Base-by-base conservation (phyloP, 192 early-diverging fungal genomes). In the Umbelopsis sp. region DNA sequence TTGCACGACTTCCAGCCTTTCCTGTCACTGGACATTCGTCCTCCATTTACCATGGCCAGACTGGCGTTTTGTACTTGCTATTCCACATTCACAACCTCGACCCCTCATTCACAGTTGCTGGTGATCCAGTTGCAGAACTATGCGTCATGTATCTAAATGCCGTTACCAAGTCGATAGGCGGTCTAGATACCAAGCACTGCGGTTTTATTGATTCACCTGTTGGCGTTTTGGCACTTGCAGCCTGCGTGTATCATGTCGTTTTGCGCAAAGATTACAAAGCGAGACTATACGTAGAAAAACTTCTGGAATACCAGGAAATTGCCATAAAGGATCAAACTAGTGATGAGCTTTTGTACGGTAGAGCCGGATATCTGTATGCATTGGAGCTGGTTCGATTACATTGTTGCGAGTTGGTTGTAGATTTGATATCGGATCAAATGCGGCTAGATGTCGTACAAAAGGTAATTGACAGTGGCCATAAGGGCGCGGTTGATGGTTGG, bases 1-100 rank as follows among this genome's bases (percentile, higher is more conserved):
- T 61, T 15, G 55, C 55, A 16, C 55, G 55, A 27, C 55, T 61
- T 37, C 55, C 55, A 5, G 55, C 55, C 11, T 61, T 61, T 35
- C 55, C 55, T 18, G 30, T 61, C 18, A 30, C 16, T 61, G 55
- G 55, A 8, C 55, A 61, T 61, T 18, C 55, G 0, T 61, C 55
- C 30, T 61, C 55, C 30, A 35, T 61, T 61, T 61, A 61, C 55
- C 55, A 61, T 13, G 55, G 55, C 2, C 55, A 61, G 6, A 25
- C 55, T 25, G 55, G 55, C 27, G 33, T 61, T 10, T 30, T 61
- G 3, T 61, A 61, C 25, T 35, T 61, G 13, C 55, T 61, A 35
- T 61, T 61, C 55, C 55, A 61, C 30, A 35, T 61, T 61, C 55
- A 61, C 30, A 61, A 61, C 33, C 27, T 61, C 16, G 55, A 61